These are phyloP conservation scores for Chlorella sp. DNA, from an alignment of 139 green algal species.

Conservation along the genomic window DNA sequence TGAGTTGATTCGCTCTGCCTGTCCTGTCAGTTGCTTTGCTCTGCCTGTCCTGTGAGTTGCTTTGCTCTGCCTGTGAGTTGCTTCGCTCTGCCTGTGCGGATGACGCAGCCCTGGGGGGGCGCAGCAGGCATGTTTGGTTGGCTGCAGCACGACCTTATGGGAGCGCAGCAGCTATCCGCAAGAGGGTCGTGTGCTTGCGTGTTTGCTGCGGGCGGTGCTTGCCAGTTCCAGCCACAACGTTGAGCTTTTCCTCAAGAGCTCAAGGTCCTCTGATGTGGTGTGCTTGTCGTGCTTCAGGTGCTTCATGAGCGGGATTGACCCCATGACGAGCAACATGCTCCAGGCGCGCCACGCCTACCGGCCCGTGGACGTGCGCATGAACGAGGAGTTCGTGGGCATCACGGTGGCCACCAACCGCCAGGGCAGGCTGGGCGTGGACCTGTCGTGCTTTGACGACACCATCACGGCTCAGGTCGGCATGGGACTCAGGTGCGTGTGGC, in stretches of 20 bases:
- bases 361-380: slow-evolving; percentile 30
- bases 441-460: slow-evolving; percentile 11
- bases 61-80: neutral
- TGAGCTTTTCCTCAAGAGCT: neutral
- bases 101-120: too few relatives aligned
- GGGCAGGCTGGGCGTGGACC: slow-evolving; percentile 26
- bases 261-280: neutral
- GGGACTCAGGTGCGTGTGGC: slow-evolving; percentile 1
- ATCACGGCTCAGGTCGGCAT: neutral
- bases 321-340: slow-evolving; percentile 37
- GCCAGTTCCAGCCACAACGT: neutral
- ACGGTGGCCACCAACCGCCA: slow-evolving; percentile 10
- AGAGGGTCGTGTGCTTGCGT: too few relatives aligned
- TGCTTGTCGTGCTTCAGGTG: neutral
- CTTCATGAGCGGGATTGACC: slow-evolving; percentile 38
- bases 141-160: neutral
- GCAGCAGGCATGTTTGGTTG: neutral
- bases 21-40: neutral
- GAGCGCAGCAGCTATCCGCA: neutral
- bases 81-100: too few relatives aligned
- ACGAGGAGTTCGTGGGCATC: slow-evolving; percentile 31
- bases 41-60: neutral
- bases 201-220: too few relatives aligned
- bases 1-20: slow-evolving; percentile 4
- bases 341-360: slow-evolving; percentile 25